phyloP scores from a whole-genome alignment of 768 basidiomycete genomes.

The Trametes cingulata region DNA sequence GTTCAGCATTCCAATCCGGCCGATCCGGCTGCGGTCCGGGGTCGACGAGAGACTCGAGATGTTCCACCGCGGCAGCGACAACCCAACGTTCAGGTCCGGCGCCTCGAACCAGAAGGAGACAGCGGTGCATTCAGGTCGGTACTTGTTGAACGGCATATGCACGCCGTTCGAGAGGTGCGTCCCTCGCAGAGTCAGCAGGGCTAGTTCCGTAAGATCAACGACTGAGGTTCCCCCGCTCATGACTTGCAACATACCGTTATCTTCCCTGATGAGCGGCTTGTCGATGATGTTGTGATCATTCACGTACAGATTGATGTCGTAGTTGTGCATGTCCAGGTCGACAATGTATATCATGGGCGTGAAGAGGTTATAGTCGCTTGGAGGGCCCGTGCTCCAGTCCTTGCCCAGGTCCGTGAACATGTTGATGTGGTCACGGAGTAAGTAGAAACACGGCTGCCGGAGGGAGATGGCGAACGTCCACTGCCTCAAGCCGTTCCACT shows the following conservation, averaged over 20 bases:
- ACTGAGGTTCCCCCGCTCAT: neutral
- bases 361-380: slow-evolving; percentile 78
- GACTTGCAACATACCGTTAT: slow-evolving; percentile 62
- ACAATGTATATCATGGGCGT: slow-evolving; percentile 79
- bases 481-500: slow-evolving; percentile 77
- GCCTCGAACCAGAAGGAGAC: slow-evolving; percentile 66
- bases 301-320: slow-evolving; percentile 75
- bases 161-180: slow-evolving; percentile 49
- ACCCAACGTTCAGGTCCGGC: slow-evolving; percentile 54
- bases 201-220: slow-evolving; percentile 39
- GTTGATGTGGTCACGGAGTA: slow-evolving; percentile 92
- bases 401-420: slow-evolving; percentile 91
- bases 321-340: slow-evolving; percentile 72
- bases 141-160: slow-evolving; percentile 68
- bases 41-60: slow-evolving; percentile 72
- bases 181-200: slow-evolving; percentile 70
- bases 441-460: slow-evolving; percentile 68
- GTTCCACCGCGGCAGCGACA: slow-evolving; percentile 89
- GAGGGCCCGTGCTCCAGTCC: slow-evolving; percentile 88
- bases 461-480: slow-evolving; percentile 81
- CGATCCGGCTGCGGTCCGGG: slow-evolving; percentile 59
- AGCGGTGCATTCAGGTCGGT: slow-evolving; percentile 65
- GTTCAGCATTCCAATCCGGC: slow-evolving; percentile 54
- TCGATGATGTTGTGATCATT: slow-evolving; percentile 98
- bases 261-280: slow-evolving; percentile 75